A percentile compares a stretch with the other conserved stretches of the same genome.
Evolutionary conservation across 768 basidiomycete species (phyloP).

Genomic region (Leccinum subgranulosum): DNA sequence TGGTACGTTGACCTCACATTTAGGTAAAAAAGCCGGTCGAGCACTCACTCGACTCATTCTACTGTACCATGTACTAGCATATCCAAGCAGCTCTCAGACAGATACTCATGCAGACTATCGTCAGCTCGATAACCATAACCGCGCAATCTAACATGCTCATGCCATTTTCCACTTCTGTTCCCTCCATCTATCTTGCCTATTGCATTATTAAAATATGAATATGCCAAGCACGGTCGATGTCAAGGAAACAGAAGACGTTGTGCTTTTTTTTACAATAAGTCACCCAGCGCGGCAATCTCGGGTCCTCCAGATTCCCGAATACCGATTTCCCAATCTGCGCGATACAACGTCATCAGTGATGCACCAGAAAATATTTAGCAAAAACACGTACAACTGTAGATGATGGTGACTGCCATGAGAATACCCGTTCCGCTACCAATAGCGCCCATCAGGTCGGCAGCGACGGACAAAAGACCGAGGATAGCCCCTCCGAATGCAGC

Average conservation of each 20-base stretch:
- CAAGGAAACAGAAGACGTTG: not conserved
- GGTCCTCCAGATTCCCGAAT: conserved; percentile 75
- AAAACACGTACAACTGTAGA: conserved; percentile 63
- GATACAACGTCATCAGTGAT: not conserved
- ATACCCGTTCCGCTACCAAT: conserved; percentile 96
- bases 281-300: conserved; percentile 78
- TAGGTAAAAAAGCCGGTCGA: not conserved
- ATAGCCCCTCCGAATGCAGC: conserved; percentile 98
- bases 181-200: conserved; percentile 10
- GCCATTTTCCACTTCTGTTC: conserved; percentile 1
- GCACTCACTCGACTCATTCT: not conserved
- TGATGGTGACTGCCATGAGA: conserved; percentile 96
- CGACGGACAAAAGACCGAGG: conserved; percentile 85
- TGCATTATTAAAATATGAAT: conserved; percentile 1
- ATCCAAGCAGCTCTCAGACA: not conserved
- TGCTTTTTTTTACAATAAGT: conserved; percentile 53
- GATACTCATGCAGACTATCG: not conserved
- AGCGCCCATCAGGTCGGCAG: conserved; percentile 93
- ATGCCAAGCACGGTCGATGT: not conserved
- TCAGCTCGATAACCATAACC: not conserved
- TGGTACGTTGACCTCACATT: too few species aligned
- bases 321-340: conserved; percentile 90
- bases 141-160: not conserved
- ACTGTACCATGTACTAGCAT: not conserved
- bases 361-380: not conserved